phyloP scores from a whole-genome alignment of 768 basidiomycete genomes.

The Leccinum pellstonianum region DNA sequence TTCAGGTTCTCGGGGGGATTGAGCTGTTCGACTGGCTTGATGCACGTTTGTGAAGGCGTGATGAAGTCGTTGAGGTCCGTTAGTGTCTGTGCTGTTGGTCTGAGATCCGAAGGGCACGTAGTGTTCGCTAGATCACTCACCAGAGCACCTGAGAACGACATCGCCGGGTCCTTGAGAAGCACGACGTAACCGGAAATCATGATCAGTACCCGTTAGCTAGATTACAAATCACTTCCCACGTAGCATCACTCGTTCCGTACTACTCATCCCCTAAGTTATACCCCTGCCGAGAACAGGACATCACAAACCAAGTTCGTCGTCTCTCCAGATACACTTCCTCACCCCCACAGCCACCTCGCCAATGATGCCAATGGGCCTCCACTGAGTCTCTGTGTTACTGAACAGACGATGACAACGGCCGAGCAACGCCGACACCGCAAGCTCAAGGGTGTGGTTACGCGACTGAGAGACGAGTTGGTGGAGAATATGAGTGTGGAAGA shows the following conservation, averaged over 20 bases:
- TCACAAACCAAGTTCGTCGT: too few species aligned
- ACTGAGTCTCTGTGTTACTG: too few species aligned
- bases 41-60: slow-evolving; percentile 93
- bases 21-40: slow-evolving; percentile 81
- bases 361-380: too few species aligned
- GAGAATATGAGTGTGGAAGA: too few species aligned
- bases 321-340: too few species aligned
- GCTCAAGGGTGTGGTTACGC: too few species aligned
- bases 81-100: slow-evolving; percentile 55
- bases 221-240: background rate
- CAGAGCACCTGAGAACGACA: slow-evolving; percentile 88
- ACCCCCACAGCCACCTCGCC: too few species aligned
- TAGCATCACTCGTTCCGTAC: background rate
- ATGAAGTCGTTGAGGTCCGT: slow-evolving; percentile 98
- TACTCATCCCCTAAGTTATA: too few species aligned
- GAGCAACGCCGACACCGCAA: too few species aligned
- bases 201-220: background rate
- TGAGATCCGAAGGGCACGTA: slow-evolving; percentile 8
- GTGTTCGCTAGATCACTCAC: slow-evolving; percentile 39
- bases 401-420: too few species aligned
- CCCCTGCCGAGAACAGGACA: too few species aligned
- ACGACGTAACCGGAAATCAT: background rate
- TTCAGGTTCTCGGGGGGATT: slow-evolving; percentile 41
- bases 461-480: too few species aligned
- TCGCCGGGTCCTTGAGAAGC: slow-evolving; percentile 26